Evolutionary conservation across 345 rosid genomes (phyloP), one percentile per base, ranked within the genome.

Genomic region (Citrus hindsii): DNA sequence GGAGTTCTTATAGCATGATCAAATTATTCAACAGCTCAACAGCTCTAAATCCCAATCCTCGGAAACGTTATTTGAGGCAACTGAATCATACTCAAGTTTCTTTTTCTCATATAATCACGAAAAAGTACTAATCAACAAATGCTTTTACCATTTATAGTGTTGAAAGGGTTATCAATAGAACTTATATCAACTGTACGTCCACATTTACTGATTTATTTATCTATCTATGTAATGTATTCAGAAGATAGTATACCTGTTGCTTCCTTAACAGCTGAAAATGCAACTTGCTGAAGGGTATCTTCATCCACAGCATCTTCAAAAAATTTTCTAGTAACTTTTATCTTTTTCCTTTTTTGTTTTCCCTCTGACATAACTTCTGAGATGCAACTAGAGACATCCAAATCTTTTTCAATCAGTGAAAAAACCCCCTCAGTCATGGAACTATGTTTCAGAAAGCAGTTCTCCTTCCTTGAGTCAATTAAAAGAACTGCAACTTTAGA

Each of bases 381-480:
- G 62, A 25, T 78, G 71, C 77, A 40, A 62, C 37, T 38, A 55
- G 81, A 67, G 59, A 59, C 79, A 74, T 86, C 78, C 67, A 88
- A 46, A 74, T 83, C 81, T 74, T 85, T 92, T 72, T 92, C 99
- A 86, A 95, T 82, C 77, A 92, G 56, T 2, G 97, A 89, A 96
- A 97, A 92, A 63, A 92, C 88, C 74, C 97, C 97, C 67, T 82
- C 77, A 13, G 94, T 87, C 61, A 88, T 68, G 37, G 77, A 75
- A 82, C 90, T 85, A 67, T 83, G 82, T 61, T 79, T 87, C 82
- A 92, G 79, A 78, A 77, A 82, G 78, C 96, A 93, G 35, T 71
- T 86, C 78, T 83, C 84, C 84, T 82, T 91, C 75, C 55, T 81
- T 0, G 82, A 83, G 55, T 95, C 97, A 78, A 92, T 83, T 73